Base-by-base conservation (phyloP, 176 grass and related monocot genomes). In the Puya raimondii region DNA sequence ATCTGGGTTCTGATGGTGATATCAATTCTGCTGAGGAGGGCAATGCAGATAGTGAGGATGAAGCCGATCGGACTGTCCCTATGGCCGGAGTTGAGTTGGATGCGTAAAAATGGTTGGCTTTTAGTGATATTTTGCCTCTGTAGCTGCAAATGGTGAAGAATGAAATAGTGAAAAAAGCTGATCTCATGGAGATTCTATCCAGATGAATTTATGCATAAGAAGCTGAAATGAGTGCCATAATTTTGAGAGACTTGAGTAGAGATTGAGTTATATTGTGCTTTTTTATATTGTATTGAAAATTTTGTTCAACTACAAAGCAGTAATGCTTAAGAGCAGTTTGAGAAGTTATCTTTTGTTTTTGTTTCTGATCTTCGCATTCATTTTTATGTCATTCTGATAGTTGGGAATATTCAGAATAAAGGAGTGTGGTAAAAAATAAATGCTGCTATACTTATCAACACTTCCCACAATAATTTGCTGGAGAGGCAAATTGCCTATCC, bases 21-120 rank as follows among this genome's bases (percentile, higher is more conserved):
- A 65, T 20, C 7, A 21, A 11, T n/a, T 7, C 18, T 12, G 65
- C 47, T 13, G 64, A 64, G 23, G 70, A 12, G 65, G 67, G 65
- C 18, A 56, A 50, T 42, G 64, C 11, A 9, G 75, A 13, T 27
- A 68, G 54, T 23, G 68, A 80, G 20, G 67, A 67, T 63, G 73
- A 49, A 52, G n/a, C 29, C 2, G 66, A 77, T 15, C 51, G 72
- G 67, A 29, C 47, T 63, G 80, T 65, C 50, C 82, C 68, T 8
- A 88, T 86, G 88, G 70, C 53, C 8, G 80, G 78, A 25, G 74
- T 96, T 9, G 53, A 76, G 54, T 70, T 75, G 29, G 83, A 85
- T 74, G 56, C 58, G 0, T 89, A 23, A 81, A 72, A 14, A 57
- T 16, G 53, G 53, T 57, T 17, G 53, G 53, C 53, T 57, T 17